Conservation (phyloP, 148 eudicot genomes). For the Silene conica region DNA sequence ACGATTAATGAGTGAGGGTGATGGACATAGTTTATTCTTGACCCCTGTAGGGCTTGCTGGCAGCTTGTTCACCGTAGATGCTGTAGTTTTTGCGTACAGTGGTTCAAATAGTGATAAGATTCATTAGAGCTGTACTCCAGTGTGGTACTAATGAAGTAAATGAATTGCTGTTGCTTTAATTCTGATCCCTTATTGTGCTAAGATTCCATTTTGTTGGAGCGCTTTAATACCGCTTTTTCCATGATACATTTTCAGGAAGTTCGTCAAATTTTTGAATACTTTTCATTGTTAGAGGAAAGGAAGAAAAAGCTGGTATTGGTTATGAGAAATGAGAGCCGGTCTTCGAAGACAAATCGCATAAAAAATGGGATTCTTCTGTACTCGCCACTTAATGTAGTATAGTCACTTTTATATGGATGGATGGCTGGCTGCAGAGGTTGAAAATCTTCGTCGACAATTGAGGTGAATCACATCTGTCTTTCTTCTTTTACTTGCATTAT, state of each 20-base stretch:
- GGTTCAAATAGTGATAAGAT: neutral
- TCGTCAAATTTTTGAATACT: neutral
- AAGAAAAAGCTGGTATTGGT: neutral
- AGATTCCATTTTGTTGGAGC: conserved; percentile 4
- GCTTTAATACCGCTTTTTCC: neutral
- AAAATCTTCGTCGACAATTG: neutral
- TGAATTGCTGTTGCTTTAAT: neutral
- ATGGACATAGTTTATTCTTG: neutral
- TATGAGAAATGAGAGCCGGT: neutral
- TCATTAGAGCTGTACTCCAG: neutral
- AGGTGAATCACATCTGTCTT: neutral
- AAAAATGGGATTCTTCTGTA: conserved; percentile 28
- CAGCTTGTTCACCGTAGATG: neutral
- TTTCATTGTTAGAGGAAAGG: neutral
- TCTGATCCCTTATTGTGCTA: conserved; percentile 4
- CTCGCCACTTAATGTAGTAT: conserved; percentile 29
- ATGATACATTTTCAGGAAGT: conserved; percentile 4
- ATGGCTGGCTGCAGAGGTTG: conserved; percentile 2
- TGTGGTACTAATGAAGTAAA: conserved; percentile 8
- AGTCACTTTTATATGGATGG: conserved; percentile 30
- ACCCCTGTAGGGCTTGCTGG: neutral
- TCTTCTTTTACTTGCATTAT: neutral
- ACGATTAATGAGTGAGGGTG: neutral
- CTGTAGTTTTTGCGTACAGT: neutral
- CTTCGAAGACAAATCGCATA: conserved; percentile 2